These are phyloP conservation scores for Calendula officinalis DNA, from an alignment of 129 eudicot species.

Conservation along the genomic window DNA sequence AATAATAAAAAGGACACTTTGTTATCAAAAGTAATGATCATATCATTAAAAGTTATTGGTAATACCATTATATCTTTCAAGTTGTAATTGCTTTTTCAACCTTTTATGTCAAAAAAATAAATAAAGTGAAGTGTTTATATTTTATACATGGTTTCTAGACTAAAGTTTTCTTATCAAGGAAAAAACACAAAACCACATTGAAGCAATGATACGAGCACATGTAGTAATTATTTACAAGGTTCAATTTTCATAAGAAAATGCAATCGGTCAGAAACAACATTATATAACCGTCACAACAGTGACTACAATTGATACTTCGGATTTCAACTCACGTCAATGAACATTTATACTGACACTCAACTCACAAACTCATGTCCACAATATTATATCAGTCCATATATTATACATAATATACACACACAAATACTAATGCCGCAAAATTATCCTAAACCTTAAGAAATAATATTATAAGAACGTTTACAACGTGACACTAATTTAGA, in stretches of 20 bases:
- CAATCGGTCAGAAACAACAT: too few species aligned
- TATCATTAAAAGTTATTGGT: conserved; percentile 19
- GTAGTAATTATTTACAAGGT: not conserved
- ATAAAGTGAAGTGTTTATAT: conserved; percentile 3
- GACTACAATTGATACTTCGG: too few species aligned
- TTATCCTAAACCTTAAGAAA: too few species aligned
- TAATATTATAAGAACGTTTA: too few species aligned
- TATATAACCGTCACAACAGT: too few species aligned
- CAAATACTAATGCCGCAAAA: too few species aligned
- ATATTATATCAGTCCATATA: too few species aligned
- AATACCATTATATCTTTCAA: conserved; percentile 17
- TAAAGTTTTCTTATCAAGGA: not conserved
- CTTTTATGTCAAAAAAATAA: conserved; percentile 10
- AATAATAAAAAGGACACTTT: conserved; percentile 16
- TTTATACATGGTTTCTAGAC: not conserved
- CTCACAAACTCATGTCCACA: too few species aligned
- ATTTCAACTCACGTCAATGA: too few species aligned
- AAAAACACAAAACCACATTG: not conserved
- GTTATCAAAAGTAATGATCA: conserved; percentile 26
- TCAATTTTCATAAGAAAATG: not conserved
- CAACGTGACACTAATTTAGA: too few species aligned
- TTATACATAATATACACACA: too few species aligned
- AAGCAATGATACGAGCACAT: conserved; percentile 3
- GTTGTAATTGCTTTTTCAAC: conserved; percentile 11
- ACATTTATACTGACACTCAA: too few species aligned